These are phyloP conservation scores for Alternaria consortialis DNA, from an alignment of 2,329 filamentous ascomycete species.

Conservation along the genomic window DNA sequence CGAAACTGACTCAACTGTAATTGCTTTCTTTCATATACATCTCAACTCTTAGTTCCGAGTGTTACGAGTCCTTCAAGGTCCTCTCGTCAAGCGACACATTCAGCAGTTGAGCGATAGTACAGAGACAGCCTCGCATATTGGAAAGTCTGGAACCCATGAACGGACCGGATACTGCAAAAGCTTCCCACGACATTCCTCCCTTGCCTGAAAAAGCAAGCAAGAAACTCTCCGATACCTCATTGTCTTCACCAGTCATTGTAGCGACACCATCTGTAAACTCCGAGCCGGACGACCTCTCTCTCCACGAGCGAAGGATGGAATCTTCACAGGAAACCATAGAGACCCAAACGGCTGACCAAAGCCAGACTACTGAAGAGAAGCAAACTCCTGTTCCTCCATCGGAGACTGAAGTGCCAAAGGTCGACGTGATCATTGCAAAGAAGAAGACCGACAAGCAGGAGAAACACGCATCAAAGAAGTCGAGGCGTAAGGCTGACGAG, in stretches of 20 bases:
- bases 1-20: neutral
- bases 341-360: slow-evolving; percentile 9
- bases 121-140: neutral
- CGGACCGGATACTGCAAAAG: slow-evolving; percentile 22
- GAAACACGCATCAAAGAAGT: slow-evolving; percentile 27
- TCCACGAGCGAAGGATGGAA: slow-evolving; percentile 26
- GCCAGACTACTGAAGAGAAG: slow-evolving; percentile 3
- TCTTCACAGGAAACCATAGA: slow-evolving; percentile 23
- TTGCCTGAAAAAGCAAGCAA: slow-evolving; percentile 15
- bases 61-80: neutral
- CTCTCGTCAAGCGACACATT: neutral
- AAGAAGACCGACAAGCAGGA: slow-evolving; percentile 24
- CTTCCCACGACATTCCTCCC: slow-evolving; percentile 15
- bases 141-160: slow-evolving; percentile 27
- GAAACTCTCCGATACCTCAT: slow-evolving; percentile 32
- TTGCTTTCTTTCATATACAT: neutral
- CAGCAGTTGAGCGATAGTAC: neutral
- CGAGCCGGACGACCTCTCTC: slow-evolving; percentile 27
- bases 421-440: slow-evolving; percentile 10
- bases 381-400: slow-evolving; percentile 6
- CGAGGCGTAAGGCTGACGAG: slow-evolving; percentile 28
- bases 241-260: slow-evolving; percentile 36
- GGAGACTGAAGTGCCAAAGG: slow-evolving; percentile 20
- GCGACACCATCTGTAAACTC: slow-evolving; percentile 35
- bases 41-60: neutral